Conservation (phyloP, 352 stramenopile genomes). For the Thraustochytrium striatum region DNA sequence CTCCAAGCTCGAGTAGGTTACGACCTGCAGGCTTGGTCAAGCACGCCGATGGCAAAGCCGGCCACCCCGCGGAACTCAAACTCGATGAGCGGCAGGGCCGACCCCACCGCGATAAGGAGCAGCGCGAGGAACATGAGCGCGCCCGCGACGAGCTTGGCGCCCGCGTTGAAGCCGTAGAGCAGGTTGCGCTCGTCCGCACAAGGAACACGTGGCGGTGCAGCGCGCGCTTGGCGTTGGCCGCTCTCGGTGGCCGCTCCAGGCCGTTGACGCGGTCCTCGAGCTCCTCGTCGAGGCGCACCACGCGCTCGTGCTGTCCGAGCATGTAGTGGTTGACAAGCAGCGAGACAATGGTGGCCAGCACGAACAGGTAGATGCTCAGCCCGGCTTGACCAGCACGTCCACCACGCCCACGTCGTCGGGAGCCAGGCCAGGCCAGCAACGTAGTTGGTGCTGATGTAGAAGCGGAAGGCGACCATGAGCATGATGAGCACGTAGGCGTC, state of each 20-base stretch:
- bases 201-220: neutral
- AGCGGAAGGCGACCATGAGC: constrained; percentile 51
- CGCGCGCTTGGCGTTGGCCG: neutral
- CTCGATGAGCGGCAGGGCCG: neutral
- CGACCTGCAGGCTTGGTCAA: neutral
- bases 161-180: constrained; percentile 12
- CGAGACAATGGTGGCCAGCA: constrained; percentile 50
- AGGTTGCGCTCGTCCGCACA: neutral
- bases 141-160: neutral
- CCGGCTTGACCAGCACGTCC: constrained; percentile 52
- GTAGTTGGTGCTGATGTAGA: constrained; percentile 50
- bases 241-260: neutral
- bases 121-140: neutral
- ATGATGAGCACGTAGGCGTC: constrained; percentile 55
- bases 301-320: constrained; percentile 42
- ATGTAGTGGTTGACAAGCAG: constrained; percentile 52
- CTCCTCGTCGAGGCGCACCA: constrained; percentile 15
- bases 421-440: constrained; percentile 12
- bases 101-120: neutral
- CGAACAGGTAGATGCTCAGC: constrained; percentile 54
- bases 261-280: neutral
- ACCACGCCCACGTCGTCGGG: constrained; percentile 24
- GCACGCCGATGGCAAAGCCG: neutral
- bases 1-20: neutral
- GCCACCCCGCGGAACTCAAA: constrained; percentile 42